Percentiles rank a stretch among this genome's conserved stretches.
phyloP scores from a whole-genome alignment of 1,139 yeast genomes.

The Saccharomyces uvarum region DNA sequence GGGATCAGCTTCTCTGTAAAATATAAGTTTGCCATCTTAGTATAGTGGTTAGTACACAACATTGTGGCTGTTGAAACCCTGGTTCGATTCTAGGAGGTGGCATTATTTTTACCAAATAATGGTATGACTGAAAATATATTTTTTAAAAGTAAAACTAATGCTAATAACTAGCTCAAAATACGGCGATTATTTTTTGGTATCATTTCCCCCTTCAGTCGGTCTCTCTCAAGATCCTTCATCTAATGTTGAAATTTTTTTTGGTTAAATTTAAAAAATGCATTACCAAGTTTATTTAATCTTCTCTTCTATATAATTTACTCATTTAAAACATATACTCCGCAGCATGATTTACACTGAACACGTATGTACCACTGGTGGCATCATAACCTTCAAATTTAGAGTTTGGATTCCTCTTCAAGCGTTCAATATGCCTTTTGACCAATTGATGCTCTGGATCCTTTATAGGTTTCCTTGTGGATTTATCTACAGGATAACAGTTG shows the following conservation, averaged over 20 bases:
- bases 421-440: slow-evolving; percentile 60
- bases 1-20: not conserved
- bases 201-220: not conserved
- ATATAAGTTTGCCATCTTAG: slow-evolving; percentile 29
- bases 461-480: slow-evolving; percentile 64
- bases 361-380: slow-evolving; percentile 52
- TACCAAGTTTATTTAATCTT: not conserved
- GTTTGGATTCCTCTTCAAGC: slow-evolving; percentile 52
- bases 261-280: not conserved
- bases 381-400: slow-evolving; percentile 71
- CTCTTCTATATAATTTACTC: not conserved
- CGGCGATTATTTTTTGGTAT: not conserved
- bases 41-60: slow-evolving; percentile 42
- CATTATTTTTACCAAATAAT: not conserved
- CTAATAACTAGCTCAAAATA: slow-evolving; percentile 20
- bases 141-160: not conserved
- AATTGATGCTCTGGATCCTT: slow-evolving; percentile 71
- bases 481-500: slow-evolving; percentile 70
- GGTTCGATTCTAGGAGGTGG: slow-evolving; percentile 9
- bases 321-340: not conserved
- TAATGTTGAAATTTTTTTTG: not conserved
- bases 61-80: slow-evolving; percentile 25
- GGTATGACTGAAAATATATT: too few species aligned
- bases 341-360: slow-evolving; percentile 14
- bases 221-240: not conserved